A percentile compares a stretch with the other conserved stretches of the same genome.
phyloP scores from a whole-genome alignment of 176 grass and related monocot species.

The Phragmites australis region DNA sequence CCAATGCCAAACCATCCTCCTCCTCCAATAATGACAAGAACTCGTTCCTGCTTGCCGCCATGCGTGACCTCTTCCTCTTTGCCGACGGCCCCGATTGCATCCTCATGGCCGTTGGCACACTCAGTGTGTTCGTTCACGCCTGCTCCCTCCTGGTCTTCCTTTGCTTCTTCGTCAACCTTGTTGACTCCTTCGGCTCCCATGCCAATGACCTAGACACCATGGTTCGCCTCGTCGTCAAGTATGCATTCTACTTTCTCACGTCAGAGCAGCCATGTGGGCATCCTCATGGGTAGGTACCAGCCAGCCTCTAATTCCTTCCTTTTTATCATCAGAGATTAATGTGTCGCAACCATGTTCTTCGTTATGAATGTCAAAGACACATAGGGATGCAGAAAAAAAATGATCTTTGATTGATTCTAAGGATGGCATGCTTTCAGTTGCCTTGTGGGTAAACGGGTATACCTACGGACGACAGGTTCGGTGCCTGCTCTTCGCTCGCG shows the following conservation, averaged over 20 bases:
- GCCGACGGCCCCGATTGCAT: slow-evolving; percentile 70
- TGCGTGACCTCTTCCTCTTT: slow-evolving; percentile 75
- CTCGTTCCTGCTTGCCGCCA: slow-evolving; percentile 36
- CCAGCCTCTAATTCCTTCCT: no score
- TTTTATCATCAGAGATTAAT: no score
- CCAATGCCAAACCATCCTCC: slow-evolving; percentile 17
- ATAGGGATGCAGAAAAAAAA: no score
- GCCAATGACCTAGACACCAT: slow-evolving; percentile 70
- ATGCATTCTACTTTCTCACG: slow-evolving; percentile 95
- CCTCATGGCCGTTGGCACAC: slow-evolving; percentile 74
- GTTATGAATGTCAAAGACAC: no score
- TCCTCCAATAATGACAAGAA: neutral
- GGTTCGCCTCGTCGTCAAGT: slow-evolving; percentile 89
- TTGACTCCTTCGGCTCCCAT: slow-evolving; percentile 95
- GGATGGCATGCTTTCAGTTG: no score
- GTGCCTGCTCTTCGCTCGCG: no score
- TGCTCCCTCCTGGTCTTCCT: slow-evolving; percentile 92
- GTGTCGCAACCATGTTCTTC: no score
- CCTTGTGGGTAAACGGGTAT: no score
- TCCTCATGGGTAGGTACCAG: slow-evolving; percentile 96
- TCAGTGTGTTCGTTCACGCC: slow-evolving; percentile 80
- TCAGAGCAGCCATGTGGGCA: slow-evolving; percentile 86
- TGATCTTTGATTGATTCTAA: no score
- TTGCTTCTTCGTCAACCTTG: slow-evolving; percentile 92
- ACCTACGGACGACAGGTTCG: no score